Percentiles rank a stretch among this genome's conserved stretches.
Evolutionary conservation across 352 stramenopile genomes (phyloP).

Genomic region (Aphanomyces cochlioides): DNA sequence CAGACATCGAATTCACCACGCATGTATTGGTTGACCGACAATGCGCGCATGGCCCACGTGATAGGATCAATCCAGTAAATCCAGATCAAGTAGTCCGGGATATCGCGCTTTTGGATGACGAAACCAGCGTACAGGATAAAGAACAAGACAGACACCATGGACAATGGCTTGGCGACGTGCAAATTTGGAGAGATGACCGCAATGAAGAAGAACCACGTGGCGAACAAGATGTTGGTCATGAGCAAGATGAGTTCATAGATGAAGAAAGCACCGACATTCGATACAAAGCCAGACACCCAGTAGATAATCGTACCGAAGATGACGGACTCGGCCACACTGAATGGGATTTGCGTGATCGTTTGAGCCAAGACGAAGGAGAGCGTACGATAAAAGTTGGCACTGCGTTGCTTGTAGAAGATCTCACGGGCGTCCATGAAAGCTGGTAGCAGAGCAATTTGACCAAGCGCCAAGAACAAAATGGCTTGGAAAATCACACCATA

Average conservation of each 20-base stretch:
- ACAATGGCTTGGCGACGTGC: slow-evolving; percentile 28
- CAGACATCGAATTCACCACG: slow-evolving; percentile 10
- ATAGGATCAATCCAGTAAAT: slow-evolving; percentile 40
- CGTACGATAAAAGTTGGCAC: slow-evolving; percentile 49
- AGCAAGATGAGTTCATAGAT: slow-evolving; percentile 11
- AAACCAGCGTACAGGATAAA: slow-evolving; percentile 35
- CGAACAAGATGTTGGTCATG: slow-evolving; percentile 42
- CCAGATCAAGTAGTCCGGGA: slow-evolving; percentile 35
- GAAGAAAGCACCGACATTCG: not conserved
- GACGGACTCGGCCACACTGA: slow-evolving; percentile 41
- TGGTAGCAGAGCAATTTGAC: slow-evolving; percentile 46
- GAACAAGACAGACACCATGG: slow-evolving; percentile 25
- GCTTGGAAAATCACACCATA: slow-evolving; percentile 71
- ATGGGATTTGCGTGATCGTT: slow-evolving; percentile 23
- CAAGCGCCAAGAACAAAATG: slow-evolving; percentile 50
- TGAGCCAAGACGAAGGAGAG: slow-evolving; percentile 43
- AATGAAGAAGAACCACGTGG: slow-evolving; percentile 33
- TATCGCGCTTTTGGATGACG: slow-evolving; percentile 29
- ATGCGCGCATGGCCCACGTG: slow-evolving; percentile 30
- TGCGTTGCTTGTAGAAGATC: slow-evolving; percentile 51
- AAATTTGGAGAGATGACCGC: slow-evolving; percentile 18
- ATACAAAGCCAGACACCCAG: slow-evolving; percentile 48
- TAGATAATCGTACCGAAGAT: slow-evolving; percentile 57
- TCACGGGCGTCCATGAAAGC: slow-evolving; percentile 42
- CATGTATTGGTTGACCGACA: slow-evolving; percentile 20